phyloP scores from a whole-genome alignment of 371 early-diverging fungal species.

The Rhizopus delemar region DNA sequence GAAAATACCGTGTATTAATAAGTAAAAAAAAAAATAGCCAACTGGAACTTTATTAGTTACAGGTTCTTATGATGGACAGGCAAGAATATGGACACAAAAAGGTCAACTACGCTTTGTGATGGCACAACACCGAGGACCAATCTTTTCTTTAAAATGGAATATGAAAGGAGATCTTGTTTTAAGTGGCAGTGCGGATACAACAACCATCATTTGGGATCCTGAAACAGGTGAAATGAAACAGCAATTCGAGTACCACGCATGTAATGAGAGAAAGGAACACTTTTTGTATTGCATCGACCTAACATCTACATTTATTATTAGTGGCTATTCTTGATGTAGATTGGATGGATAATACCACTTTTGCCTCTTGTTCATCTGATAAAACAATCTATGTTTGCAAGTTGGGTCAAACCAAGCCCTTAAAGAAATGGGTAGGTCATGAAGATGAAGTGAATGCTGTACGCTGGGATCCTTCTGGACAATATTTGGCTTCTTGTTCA shows the following conservation, averaged over 20 bases:
- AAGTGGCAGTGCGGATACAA: constrained; percentile 81
- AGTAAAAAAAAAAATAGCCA: constrained; percentile 52
- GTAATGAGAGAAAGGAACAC: constrained; percentile 34
- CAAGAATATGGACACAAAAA: constrained; percentile 79
- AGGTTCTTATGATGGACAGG: constrained; percentile 88
- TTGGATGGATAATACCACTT: constrained; percentile 89
- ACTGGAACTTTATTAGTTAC: constrained; percentile 84
- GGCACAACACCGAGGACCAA: constrained; percentile 78
- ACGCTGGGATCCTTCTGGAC: constrained; percentile 83
- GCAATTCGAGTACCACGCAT: constrained; percentile 75
- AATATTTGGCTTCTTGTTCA: constrained; percentile 86
- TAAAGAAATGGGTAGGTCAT: constrained; percentile 78
- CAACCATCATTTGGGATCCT: constrained; percentile 86
- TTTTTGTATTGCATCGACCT: not conserved
- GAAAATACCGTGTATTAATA: constrained; percentile 4
- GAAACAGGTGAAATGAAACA: constrained; percentile 76
- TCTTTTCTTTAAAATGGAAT: constrained; percentile 90
- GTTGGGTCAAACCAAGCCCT: constrained; percentile 65
- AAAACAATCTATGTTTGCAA: constrained; percentile 79
- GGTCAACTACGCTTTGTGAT: constrained; percentile 69
- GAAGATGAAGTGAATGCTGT: constrained; percentile 87
- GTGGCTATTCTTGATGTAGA: constrained; percentile 86
- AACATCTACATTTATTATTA: constrained; percentile 5
- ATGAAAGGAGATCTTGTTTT: constrained; percentile 73
- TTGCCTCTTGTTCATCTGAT: constrained; percentile 91